Evolutionary conservation across 495 filamentous ascomycete genomes (phyloP).

Genomic region (Penicillium desertorum): DNA sequence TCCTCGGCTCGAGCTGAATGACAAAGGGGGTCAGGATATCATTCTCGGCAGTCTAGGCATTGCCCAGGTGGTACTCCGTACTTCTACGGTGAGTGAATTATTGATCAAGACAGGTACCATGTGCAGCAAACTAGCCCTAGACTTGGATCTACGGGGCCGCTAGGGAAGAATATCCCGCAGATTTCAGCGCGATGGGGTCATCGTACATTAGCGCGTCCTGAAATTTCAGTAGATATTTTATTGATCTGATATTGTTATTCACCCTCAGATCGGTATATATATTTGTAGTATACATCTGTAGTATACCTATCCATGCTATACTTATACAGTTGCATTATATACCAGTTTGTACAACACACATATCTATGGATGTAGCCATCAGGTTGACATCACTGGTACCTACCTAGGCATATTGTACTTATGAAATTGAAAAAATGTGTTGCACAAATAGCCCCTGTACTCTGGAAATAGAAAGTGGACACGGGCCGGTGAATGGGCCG

Average conservation of each 20-base stretch:
- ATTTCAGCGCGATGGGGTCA: constrained; percentile 23
- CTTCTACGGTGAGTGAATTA: constrained; percentile 19
- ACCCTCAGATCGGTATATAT: neutral
- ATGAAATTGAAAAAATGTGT: neutral
- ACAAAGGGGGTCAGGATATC: constrained; percentile 1
- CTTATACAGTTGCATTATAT: neutral
- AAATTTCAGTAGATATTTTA: neutral
- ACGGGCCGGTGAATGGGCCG: constrained; percentile 5
- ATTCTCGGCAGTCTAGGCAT: constrained; percentile 9
- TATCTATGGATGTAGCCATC: neutral
- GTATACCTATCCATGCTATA: neutral
- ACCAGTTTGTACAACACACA: too few relatives aligned
- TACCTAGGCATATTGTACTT: too few relatives aligned
- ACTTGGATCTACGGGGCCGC: constrained; percentile 18
- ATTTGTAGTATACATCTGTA: too few relatives aligned
- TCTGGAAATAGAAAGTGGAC: constrained; percentile 11
- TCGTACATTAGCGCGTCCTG: constrained; percentile 18
- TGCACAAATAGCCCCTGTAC: neutral
- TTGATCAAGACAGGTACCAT: constrained; percentile 23
- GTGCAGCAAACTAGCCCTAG: constrained; percentile 19
- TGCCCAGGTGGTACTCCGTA: neutral
- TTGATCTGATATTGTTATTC: constrained; percentile 5
- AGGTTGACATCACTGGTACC: neutral
- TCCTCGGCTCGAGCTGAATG: neutral
- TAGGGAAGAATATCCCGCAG: constrained; percentile 28